phyloP scores from a whole-genome alignment of 352 stramenopile genomes.

The Pythium folliculosum region DNA sequence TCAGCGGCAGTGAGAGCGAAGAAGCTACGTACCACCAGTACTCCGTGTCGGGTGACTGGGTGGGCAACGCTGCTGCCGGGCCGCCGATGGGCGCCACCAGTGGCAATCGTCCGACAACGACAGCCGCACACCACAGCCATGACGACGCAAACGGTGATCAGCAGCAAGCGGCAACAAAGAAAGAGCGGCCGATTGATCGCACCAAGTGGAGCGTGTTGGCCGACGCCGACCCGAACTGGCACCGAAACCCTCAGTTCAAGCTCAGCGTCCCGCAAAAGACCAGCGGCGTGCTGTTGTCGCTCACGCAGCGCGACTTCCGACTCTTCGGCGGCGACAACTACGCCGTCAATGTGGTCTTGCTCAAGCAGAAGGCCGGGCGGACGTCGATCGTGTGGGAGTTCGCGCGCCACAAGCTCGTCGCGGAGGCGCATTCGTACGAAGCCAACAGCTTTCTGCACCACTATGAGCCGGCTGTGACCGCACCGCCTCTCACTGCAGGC shows the following conservation, averaged over 20 bases:
- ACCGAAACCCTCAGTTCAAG: slow-evolving; percentile 91
- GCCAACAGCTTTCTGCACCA: slow-evolving; percentile 39
- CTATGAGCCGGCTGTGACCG: slow-evolving; percentile 34
- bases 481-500: slow-evolving; percentile 31
- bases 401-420: slow-evolving; percentile 56
- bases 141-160: slow-evolving; percentile 12
- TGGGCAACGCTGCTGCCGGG: slow-evolving; percentile 38
- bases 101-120: slow-evolving; percentile 10
- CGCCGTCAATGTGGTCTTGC: slow-evolving; percentile 85
- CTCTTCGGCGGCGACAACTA: slow-evolving; percentile 85
- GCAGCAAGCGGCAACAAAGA: slow-evolving; percentile 14
- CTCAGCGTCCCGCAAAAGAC: slow-evolving; percentile 47
- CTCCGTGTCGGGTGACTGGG: slow-evolving; percentile 52
- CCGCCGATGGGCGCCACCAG: slow-evolving; percentile 26
- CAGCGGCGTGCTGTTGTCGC: slow-evolving; percentile 64
- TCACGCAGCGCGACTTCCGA: slow-evolving; percentile 84
- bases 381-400: slow-evolving; percentile 76
- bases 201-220: slow-evolving; percentile 66
- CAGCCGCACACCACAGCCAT: background rate
- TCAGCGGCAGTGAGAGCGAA: slow-evolving; percentile 30
- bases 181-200: slow-evolving; percentile 47
- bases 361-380: slow-evolving; percentile 65
- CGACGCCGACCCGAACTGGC: slow-evolving; percentile 88
- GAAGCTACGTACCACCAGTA: slow-evolving; percentile 51
- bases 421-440: slow-evolving; percentile 69